Percentiles rank a stretch among this genome's conserved stretches.
These are phyloP conservation scores for Pythium phragmiticola DNA, from an alignment of 352 stramenopile genomes.

Conservation along the genomic window DNA sequence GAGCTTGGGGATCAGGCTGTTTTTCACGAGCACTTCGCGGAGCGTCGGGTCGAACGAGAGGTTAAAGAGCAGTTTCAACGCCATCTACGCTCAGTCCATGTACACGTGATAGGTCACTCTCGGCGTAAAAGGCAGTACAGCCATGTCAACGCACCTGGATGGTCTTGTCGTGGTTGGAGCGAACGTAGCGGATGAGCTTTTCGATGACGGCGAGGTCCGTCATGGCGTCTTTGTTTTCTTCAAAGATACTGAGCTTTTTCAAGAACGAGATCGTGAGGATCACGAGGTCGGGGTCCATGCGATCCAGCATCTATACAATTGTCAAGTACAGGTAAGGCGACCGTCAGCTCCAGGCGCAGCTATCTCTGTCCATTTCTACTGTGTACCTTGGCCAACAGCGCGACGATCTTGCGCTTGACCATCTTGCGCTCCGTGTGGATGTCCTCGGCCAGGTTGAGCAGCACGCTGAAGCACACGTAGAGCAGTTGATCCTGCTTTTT, in stretches of 20 bases:
- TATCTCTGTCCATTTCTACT: no score
- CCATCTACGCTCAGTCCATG: constrained; percentile 32
- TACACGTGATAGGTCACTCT: background rate
- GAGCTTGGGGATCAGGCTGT: constrained; percentile 91
- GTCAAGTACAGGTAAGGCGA: no score
- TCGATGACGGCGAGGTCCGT: constrained; percentile 77
- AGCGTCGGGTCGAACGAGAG: constrained; percentile 91
- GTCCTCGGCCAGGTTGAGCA: constrained; percentile 95
- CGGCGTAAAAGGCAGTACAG: no score
- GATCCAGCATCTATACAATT: constrained; percentile 70
- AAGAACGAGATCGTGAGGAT: constrained; percentile 91
- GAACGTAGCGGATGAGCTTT: constrained; percentile 76
- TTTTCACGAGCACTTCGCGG: constrained; percentile 83
- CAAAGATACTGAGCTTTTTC: constrained; percentile 94
- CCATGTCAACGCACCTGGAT: constrained; percentile 37
- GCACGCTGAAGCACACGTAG: constrained; percentile 91
- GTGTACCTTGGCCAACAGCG: constrained; percentile 70
- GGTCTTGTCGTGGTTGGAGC: constrained; percentile 85
- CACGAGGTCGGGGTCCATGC: constrained; percentile 84
- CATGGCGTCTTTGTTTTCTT: constrained; percentile 95
- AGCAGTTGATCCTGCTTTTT: constrained; percentile 94
- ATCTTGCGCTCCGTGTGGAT: constrained; percentile 94
- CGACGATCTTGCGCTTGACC: constrained; percentile 92
- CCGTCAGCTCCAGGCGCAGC: no score
- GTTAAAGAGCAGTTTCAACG: constrained; percentile 92